A percentile compares a stretch with the other conserved stretches of the same genome.
Conservation (phyloP, 2,329 filamentous ascomycete species). For the Diatrype stigma region DNA sequence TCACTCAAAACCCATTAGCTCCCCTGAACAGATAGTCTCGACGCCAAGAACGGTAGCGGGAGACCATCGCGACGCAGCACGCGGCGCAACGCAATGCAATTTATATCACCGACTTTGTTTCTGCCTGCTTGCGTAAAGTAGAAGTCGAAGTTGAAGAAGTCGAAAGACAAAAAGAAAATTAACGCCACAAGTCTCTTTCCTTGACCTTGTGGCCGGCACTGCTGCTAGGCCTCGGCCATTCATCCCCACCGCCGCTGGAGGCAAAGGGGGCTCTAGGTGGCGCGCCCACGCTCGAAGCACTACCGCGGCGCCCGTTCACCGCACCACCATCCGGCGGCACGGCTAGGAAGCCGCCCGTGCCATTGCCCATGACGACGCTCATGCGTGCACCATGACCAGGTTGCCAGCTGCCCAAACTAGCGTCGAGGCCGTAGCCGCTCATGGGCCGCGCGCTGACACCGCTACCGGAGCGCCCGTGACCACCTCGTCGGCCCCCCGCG, state of each 20-base stretch:
- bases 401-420: conserved; percentile 48
- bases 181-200: conserved; percentile 41
- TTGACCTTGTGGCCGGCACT: conserved; percentile 37
- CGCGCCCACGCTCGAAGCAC: conserved; percentile 10
- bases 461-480: conserved; percentile 26
- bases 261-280: neutral
- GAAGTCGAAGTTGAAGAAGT: no score
- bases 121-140: no score
- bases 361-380: conserved; percentile 51
- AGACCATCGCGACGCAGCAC: neutral
- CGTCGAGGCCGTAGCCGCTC: conserved; percentile 56
- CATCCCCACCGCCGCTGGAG: conserved; percentile 24
- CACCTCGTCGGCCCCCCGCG: conserved; percentile 12
- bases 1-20: no score
- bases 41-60: no score
- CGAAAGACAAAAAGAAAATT: conserved; percentile 3
- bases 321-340: conserved; percentile 35
- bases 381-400: conserved; percentile 45
- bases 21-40: no score
- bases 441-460: conserved; percentile 37
- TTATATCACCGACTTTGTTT: no score
- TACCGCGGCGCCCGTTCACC: conserved; percentile 16
- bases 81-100: neutral
- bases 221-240: conserved; percentile 41
- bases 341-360: conserved; percentile 48